These are phyloP conservation scores for Brettanomyces anomalus DNA, from an alignment of 805 yeast species.

Conservation along the genomic window DNA sequence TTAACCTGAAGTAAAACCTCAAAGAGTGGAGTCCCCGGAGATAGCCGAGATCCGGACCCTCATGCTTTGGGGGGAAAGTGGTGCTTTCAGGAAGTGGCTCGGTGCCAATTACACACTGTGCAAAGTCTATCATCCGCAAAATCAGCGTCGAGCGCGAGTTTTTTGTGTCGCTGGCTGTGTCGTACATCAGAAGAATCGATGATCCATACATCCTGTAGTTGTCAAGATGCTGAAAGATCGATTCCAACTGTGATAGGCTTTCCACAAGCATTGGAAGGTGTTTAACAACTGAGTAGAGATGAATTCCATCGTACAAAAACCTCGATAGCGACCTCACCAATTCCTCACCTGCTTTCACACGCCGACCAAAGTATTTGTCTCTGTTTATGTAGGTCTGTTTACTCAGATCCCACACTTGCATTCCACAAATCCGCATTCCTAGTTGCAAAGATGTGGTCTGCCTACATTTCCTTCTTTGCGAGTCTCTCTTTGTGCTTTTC, in stretches of 20 bases:
- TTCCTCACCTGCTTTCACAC: conserved; percentile 59
- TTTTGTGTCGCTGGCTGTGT: conserved; percentile 37
- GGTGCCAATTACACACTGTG: conserved; percentile 76
- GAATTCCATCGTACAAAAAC: conserved; percentile 71
- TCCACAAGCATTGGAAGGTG: conserved; percentile 62
- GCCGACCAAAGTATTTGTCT: conserved; percentile 91
- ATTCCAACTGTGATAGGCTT: conserved; percentile 49
- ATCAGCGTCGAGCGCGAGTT: conserved; percentile 17
- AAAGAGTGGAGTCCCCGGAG: conserved; percentile 73
- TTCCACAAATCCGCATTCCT: conserved; percentile 93
- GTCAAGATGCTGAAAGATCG: conserved; percentile 43
- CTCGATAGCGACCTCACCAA: conserved; percentile 68
- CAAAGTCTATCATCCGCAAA: conserved; percentile 89
- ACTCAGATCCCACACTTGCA: conserved; percentile 67
- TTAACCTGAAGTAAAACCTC: conserved; percentile 50
- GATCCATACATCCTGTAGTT: conserved; percentile 92
- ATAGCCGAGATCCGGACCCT: conserved; percentile 73
- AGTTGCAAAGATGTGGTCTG: conserved; percentile 70
- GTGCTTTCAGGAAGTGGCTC: conserved; percentile 34
- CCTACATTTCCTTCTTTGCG: conserved; percentile 77
- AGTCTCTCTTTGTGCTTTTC: conserved; percentile 51
- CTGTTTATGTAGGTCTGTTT: conserved; percentile 46
- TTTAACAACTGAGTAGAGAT: conserved; percentile 45
- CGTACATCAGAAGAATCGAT: conserved; percentile 81
- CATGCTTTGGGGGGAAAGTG: conserved; percentile 66